These are phyloP conservation scores for Plectranthus barbatus DNA, from an alignment of 257 asterid species.

Conservation along the genomic window DNA sequence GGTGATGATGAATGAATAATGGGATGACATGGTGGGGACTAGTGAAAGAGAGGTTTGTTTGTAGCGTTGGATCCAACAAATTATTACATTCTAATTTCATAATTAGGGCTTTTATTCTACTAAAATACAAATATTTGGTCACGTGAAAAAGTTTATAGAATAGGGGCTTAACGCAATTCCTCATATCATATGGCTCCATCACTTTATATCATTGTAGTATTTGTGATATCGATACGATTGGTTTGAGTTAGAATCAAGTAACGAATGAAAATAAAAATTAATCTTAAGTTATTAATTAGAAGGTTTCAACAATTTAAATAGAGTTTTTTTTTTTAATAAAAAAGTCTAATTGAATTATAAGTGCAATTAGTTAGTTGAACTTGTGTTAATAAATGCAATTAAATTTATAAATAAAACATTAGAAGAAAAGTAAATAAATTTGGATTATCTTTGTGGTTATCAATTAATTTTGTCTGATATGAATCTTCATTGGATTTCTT, in stretches of 20 bases:
- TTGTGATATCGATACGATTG: too few species aligned
- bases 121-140: not conserved
- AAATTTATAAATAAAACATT: too few species aligned
- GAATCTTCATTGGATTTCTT: slow-evolving; percentile 14
- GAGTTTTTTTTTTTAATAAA: too few species aligned
- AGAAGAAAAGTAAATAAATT: too few species aligned
- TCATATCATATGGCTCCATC: too few species aligned
- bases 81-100: slow-evolving; percentile 6
- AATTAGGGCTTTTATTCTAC: not conserved
- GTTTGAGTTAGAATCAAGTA: too few species aligned
- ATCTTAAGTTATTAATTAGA: too few species aligned
- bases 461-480: slow-evolving; percentile 7
- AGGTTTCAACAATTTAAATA: too few species aligned
- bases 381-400: not conserved
- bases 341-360: too few species aligned
- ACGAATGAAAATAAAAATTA: too few species aligned
- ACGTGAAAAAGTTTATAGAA: not conserved
- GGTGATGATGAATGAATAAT: slow-evolving; percentile 4
- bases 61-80: slow-evolving; percentile 12
- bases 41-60: slow-evolving; percentile 30
- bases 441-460: slow-evolving; percentile 14
- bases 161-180: slow-evolving; percentile 1
- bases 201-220: too few species aligned
- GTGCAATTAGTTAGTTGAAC: too few species aligned
- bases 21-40: slow-evolving; percentile 17